phyloP scores from a whole-genome alignment of 305 asterid species.

The Fraxinus platypoda region DNA sequence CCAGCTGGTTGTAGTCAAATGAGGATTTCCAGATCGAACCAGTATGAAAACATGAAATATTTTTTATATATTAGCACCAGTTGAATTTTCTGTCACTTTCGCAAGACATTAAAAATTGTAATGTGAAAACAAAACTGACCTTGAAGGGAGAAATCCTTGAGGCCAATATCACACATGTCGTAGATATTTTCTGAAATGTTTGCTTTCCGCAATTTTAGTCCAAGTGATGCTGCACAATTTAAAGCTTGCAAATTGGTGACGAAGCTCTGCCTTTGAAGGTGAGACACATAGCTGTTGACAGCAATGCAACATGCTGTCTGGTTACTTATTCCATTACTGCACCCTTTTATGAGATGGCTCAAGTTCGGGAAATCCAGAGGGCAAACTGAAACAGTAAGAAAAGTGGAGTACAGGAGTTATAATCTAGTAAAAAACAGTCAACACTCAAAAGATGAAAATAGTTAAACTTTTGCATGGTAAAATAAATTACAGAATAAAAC shows the following conservation, averaged over 20 bases:
- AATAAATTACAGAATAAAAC: not conserved
- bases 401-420: conserved; percentile 15
- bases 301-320: conserved; percentile 69
- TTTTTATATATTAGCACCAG: conserved; percentile 30
- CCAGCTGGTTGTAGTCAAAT: conserved; percentile 56
- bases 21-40: conserved; percentile 39
- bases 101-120: conserved; percentile 6
- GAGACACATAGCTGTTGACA: conserved; percentile 68
- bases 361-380: conserved; percentile 80
- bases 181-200: conserved; percentile 72
- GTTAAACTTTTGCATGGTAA: not conserved
- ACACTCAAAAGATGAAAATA: not conserved
- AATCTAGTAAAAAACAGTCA: not conserved
- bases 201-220: conserved; percentile 63
- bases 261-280: conserved; percentile 91
- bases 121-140: conserved; percentile 46
- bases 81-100: conserved; percentile 11
- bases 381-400: conserved; percentile 53
- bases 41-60: conserved; percentile 33
- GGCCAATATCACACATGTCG: conserved; percentile 72
- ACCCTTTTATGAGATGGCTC: conserved; percentile 60
- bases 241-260: conserved; percentile 95
- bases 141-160: conserved; percentile 97
- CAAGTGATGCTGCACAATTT: conserved; percentile 90
- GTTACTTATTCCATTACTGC: conserved; percentile 51